Conservation (phyloP, 1,284 basidiomycete species). For the Rhodotorula sp. region DNA sequence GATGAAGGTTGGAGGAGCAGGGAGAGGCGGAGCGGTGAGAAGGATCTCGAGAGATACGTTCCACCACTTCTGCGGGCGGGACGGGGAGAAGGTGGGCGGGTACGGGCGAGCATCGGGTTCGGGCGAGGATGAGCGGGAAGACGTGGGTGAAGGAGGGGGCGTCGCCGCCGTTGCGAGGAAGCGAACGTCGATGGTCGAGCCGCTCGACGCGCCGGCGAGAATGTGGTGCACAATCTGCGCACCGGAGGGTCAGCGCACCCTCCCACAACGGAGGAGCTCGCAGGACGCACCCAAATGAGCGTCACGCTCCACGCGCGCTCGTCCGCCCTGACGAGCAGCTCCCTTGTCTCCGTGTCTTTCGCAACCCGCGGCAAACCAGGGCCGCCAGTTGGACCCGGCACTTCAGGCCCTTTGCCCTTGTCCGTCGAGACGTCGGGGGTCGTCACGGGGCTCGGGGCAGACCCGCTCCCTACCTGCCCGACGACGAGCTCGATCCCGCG, state of each 20-base stretch:
- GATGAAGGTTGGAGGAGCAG: constrained; percentile 60
- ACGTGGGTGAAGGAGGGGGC: constrained; percentile 6
- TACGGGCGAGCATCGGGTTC: constrained; percentile 28
- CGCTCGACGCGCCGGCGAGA: constrained; percentile 64
- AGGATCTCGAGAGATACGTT: constrained; percentile 35
- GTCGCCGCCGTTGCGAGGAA: constrained; percentile 62
- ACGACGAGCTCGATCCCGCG: constrained; percentile 81
- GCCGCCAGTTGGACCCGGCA: constrained; percentile 31
- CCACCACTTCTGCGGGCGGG: constrained; percentile 45
- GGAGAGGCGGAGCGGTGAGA: constrained; percentile 21
- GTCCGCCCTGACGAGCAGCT: constrained; percentile 79
- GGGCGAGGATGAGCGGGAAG: background rate
- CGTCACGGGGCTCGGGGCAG: constrained; percentile 33
- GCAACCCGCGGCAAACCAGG: constrained; percentile 57
- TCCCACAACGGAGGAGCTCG: background rate
- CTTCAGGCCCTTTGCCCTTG: background rate
- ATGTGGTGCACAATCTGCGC: constrained; percentile 79
- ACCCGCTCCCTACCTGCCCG: constrained; percentile 62
- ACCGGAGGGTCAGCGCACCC: constrained; percentile 14
- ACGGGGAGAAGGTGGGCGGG: constrained; percentile 35
- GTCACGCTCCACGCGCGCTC: constrained; percentile 78
- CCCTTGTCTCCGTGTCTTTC: constrained; percentile 28
- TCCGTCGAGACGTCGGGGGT: constrained; percentile 50
- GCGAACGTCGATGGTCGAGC: constrained; percentile 85
- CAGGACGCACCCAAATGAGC: constrained; percentile 71